Conservation (phyloP, 345 rosid species). For the Salix viminalis region DNA sequence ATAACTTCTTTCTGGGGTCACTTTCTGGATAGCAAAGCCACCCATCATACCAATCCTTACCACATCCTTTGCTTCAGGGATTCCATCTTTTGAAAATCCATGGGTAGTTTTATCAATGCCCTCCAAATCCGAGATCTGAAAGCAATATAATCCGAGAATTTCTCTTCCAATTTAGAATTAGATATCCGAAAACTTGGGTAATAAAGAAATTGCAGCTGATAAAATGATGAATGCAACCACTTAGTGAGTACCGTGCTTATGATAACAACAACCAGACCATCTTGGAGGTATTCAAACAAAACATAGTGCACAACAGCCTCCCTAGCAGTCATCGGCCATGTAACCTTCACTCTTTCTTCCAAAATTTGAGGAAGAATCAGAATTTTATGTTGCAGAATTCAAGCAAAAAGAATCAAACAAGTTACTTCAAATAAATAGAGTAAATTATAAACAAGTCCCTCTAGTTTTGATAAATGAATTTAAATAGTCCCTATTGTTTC, state of each 20-base stretch:
- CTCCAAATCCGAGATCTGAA: slow-evolving; percentile 64
- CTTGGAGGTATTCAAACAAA: slow-evolving; percentile 63
- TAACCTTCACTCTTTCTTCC: slow-evolving; percentile 89
- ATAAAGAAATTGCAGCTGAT: slow-evolving; percentile 9
- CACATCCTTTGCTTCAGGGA: slow-evolving; percentile 60
- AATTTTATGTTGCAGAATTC: slow-evolving; percentile 15
- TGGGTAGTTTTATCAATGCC: slow-evolving; percentile 46
- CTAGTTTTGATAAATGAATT: too few species aligned
- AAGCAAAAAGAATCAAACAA: slow-evolving; percentile 9
- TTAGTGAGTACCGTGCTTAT: slow-evolving; percentile 57
- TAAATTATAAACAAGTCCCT: too few species aligned
- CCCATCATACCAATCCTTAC: slow-evolving; percentile 77
- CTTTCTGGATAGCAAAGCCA: slow-evolving; percentile 86
- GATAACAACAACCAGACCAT: slow-evolving; percentile 57
- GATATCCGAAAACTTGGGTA: neutral
- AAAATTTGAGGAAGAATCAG: slow-evolving; percentile 33
- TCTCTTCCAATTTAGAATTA: neutral
- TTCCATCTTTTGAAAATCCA: slow-evolving; percentile 48
- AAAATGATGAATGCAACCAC: slow-evolving; percentile 3
- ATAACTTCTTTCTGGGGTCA: slow-evolving; percentile 71
- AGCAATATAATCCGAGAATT: slow-evolving; percentile 11
- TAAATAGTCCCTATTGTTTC: too few species aligned
- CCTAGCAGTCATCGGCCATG: slow-evolving; percentile 86
- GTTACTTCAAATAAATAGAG: neutral
- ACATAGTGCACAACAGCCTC: slow-evolving; percentile 74